Percentiles rank a stretch among this genome's conserved stretches.
Conservation (phyloP, 2,329 filamentous ascomycete species). For the Sporothrix mexicana region DNA sequence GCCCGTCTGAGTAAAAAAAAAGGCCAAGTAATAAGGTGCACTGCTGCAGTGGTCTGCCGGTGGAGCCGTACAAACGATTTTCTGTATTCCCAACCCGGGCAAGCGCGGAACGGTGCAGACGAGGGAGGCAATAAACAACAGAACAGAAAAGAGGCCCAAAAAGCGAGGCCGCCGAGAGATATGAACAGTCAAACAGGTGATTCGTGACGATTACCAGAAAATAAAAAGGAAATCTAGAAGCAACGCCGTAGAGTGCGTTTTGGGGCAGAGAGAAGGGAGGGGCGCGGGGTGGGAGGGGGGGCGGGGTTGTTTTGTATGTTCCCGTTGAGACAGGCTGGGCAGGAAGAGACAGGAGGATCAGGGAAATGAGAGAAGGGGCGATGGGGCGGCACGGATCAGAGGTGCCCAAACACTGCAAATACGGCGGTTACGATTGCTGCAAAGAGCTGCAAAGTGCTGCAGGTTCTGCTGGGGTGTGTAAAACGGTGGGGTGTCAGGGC, state of each 20-base stretch:
- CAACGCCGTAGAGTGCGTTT: conserved; percentile 18
- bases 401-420: conserved; percentile 1
- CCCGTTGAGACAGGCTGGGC: conserved; percentile 14
- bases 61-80: conserved; percentile 6
- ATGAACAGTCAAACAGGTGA: conserved; percentile 4
- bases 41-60: conserved; percentile 21
- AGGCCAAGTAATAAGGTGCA: conserved; percentile 11
- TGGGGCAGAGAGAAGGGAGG: conserved; percentile 1
- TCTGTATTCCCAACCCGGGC: conserved; percentile 21
- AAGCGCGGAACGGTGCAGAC: conserved; percentile 7
- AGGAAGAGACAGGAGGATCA: conserved; percentile 23
- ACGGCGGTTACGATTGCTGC: background rate
- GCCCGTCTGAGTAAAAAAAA: background rate
- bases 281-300: conserved; percentile 32
- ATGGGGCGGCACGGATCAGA: conserved; percentile 1
- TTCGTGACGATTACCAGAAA: background rate
- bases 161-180: background rate
- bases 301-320: conserved; percentile 31
- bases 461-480: background rate
- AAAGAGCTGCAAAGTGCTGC: background rate
- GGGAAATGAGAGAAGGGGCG: conserved; percentile 28
- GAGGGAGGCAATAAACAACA: conserved; percentile 7
- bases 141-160: background rate
- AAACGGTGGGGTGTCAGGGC: conserved; percentile 25
- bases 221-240: background rate